Evolutionary conservation across 208 protist genomes (phyloP), one percentile per base, ranked within the genome.

Genomic region (Acanthamoeba royreba): DNA sequence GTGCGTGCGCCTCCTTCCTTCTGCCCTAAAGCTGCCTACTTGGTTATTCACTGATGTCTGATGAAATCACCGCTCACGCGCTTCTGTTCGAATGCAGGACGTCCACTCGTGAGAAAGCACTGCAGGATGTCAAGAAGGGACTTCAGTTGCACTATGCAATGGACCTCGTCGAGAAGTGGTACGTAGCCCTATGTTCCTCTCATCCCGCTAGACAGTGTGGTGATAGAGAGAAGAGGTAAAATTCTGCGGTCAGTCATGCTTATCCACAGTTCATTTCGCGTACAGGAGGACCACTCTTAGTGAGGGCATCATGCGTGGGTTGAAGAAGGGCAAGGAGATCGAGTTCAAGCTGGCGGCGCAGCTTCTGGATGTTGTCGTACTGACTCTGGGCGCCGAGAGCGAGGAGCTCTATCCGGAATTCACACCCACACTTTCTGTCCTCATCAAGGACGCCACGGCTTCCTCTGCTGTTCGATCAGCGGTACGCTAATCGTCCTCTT

Each of bases 141-240:
- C 28, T 86, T 40, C 74, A 86, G 45, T 45, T 86, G 43, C 74
- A 86, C 74, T 86, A 38, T 25, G 45, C 43, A 22, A 55, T 55
- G 28, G 74, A 86, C 43, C 74, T 86, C 19, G 74, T 86, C n/a
- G 74, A 86, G n/a, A 86, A 86, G n/a, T 86, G 74, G 74, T 86
- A 52, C 38, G 42, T 7, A 4, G n/a, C n/a, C n/a, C n/a, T 52
- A 3, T 52, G 69, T 47, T 3, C 3, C 17, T n/a, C n/a, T 17
- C 33, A 25, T 7, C 9, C 58, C 58, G 33, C n/a, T 28, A 69
- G 33, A 35, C 25, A 66, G 25, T 5, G 8, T 66, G 55, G 55
- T 66, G 55, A 66, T 25, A 4, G 4, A 17, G 8, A 35, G 9
- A 4, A 28, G 19, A 5, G 3, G 31, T 7, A 9, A 38, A 25